A percentile compares a stretch with the other conserved stretches of the same genome.
Conservation (phyloP, 2,329 filamentous ascomycete species). For the Penicillium corylophilum region DNA sequence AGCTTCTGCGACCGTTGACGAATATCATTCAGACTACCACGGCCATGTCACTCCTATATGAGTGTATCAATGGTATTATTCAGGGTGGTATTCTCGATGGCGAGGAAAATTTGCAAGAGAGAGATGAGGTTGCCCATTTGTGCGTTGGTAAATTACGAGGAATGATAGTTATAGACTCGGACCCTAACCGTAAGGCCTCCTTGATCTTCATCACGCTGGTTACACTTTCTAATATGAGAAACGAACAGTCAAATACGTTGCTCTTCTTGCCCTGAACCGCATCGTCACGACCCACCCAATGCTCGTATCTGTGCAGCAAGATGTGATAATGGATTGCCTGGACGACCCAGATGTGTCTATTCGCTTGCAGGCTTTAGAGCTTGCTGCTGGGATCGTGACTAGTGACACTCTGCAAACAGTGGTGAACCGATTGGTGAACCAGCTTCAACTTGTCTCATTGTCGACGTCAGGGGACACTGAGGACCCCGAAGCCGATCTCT, state of each 20-base stretch:
- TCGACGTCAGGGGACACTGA: slow-evolving; percentile 46
- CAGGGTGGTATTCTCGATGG: slow-evolving; percentile 90
- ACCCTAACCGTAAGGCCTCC: slow-evolving; percentile 75
- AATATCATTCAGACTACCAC: slow-evolving; percentile 91
- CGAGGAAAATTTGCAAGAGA: slow-evolving; percentile 73
- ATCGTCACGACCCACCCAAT: slow-evolving; percentile 86
- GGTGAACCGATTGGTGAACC: slow-evolving; percentile 81
- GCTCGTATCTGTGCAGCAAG: slow-evolving; percentile 87
- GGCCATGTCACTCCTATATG: slow-evolving; percentile 96
- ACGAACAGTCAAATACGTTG: slow-evolving; percentile 86
- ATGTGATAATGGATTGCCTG: slow-evolving; percentile 94
- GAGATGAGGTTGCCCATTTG: slow-evolving; percentile 86
- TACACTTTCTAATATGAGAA: slow-evolving; percentile 7
- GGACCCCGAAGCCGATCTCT: slow-evolving; percentile 38
- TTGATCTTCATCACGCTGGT: not conserved
- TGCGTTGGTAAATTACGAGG: slow-evolving; percentile 91
- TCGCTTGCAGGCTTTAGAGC: slow-evolving; percentile 83
- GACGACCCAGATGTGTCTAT: slow-evolving; percentile 96
- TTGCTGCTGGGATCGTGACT: slow-evolving; percentile 92
- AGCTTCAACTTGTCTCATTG: slow-evolving; percentile 70
- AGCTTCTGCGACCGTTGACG: slow-evolving; percentile 84
- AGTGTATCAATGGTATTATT: slow-evolving; percentile 98
- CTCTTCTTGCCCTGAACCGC: slow-evolving; percentile 89
- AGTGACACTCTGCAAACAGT: slow-evolving; percentile 80
- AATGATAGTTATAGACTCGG: slow-evolving; percentile 90